These are phyloP conservation scores for Aaosphaeria pasadenensis DNA, from an alignment of 2,329 filamentous ascomycete species.

Conservation along the genomic window DNA sequence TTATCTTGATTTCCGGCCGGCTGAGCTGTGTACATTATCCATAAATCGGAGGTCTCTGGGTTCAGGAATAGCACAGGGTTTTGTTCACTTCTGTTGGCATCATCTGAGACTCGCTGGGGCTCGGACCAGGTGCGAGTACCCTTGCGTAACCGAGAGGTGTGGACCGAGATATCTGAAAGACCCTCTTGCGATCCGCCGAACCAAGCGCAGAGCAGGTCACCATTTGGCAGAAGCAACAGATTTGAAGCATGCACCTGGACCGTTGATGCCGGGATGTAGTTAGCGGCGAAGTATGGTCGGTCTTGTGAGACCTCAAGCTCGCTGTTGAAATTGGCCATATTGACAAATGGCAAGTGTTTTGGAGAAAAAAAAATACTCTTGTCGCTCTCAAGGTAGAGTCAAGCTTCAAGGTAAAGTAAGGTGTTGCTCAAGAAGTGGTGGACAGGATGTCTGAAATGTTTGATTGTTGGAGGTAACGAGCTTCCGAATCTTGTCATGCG, in stretches of 20 bases:
- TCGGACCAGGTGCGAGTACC: slow-evolving; percentile 30
- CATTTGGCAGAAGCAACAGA: slow-evolving; percentile 40
- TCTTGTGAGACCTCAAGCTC: slow-evolving; percentile 3
- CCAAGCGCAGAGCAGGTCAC: slow-evolving; percentile 44
- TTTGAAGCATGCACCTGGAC: slow-evolving; percentile 48
- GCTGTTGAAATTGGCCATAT: slow-evolving; percentile 7
- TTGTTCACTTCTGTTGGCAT: slow-evolving; percentile 43
- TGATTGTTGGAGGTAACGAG: background rate
- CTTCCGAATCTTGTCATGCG: no score
- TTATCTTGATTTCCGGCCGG: slow-evolving; percentile 45
- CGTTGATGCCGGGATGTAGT: slow-evolving; percentile 39
- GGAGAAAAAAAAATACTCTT: background rate
- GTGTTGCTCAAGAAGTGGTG: no score
- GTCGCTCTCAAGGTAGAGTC: background rate
- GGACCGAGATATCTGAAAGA: slow-evolving; percentile 45
- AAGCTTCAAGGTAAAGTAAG: no score
- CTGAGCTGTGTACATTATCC: slow-evolving; percentile 47
- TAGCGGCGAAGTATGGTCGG: slow-evolving; percentile 4
- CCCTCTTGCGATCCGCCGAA: slow-evolving; percentile 49
- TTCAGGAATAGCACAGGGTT: slow-evolving; percentile 44
- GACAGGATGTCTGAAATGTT: no score
- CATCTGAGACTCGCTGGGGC: slow-evolving; percentile 38
- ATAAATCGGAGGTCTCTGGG: slow-evolving; percentile 33
- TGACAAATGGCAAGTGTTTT: background rate
- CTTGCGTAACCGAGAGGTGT: slow-evolving; percentile 36